Percentiles rank a stretch among this genome's conserved stretches.
Conservation (phyloP, 1,284 basidiomycete species). For the Boletus albobrunnescens region DNA sequence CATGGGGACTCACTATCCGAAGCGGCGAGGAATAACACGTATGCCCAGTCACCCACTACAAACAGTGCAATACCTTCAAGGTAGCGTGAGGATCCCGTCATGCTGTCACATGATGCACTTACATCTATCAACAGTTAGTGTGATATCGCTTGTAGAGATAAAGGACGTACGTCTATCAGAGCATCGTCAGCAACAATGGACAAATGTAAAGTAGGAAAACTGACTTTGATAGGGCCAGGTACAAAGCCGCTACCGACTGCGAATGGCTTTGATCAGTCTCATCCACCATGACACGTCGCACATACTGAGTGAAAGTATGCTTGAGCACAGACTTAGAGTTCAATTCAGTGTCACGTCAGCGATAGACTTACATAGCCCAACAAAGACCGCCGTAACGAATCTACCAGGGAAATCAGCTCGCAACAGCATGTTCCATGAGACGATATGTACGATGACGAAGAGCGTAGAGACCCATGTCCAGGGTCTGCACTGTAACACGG, state of each 20-base stretch:
- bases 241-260: conserved; percentile 6
- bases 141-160: not conserved
- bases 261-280: not conserved
- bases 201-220: not conserved
- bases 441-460: conserved; percentile 14
- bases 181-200: not conserved
- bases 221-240: conserved; percentile 4
- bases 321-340: conserved; percentile 1
- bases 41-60: conserved; percentile 9
- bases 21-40: conserved; percentile 9
- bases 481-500: conserved; percentile 1
- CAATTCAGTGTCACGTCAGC: not conserved
- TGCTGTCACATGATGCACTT: not conserved
- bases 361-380: conserved; percentile 8
- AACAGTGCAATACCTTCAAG: conserved; percentile 6
- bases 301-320: conserved; percentile 3
- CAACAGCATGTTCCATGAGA: no score
- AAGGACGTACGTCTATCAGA: conserved; percentile 5
- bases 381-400: conserved; percentile 19
- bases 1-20: conserved; percentile 7
- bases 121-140: conserved; percentile 8
- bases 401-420: not conserved
- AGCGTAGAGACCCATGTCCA: conserved; percentile 18
- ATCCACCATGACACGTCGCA: not conserved
- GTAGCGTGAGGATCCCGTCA: not conserved